Base-by-base conservation (phyloP, 768 basidiomycete genomes). In the Clavulina sp. region DNA sequence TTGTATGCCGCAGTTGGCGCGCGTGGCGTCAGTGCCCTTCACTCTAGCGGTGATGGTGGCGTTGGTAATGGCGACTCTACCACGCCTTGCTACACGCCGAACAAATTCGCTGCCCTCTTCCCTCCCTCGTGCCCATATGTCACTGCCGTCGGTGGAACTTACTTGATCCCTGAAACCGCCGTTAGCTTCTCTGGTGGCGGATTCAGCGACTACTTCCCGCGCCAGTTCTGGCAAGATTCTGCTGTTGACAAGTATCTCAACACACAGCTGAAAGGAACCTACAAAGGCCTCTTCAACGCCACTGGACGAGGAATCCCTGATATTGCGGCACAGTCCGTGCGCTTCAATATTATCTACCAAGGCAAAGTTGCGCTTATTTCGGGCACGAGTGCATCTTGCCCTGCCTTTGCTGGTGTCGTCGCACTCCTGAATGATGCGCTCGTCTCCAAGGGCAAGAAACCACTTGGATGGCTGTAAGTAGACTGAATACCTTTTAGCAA, bases 81-180 rank as follows among this genome's bases (percentile, higher is more conserved):
- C 47, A 36, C 36, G 13, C 24, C 29, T 6, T 50, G 31, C 26
- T 4, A 21, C 16, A 53, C 46, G 3, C 28, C 52, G 13, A 53
- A 46, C 26, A 24, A 30, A 33, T 53, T 53, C 48, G 23, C 41
- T 18, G 48, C 52, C 16, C 16, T 41, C 33, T 53, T 53, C 31
- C 52, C 52, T 9, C 48, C 52, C 48, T 33, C 30, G 4, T 53
- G 48, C 28, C 52, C 48, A 4, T 53, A 49, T 31, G 52, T 53
- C 2, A 53, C 52, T 7, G 44, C 48, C 21, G 52, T 53, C 5
- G 52, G 52, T 19, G 49, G 48, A 3, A 53, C 52, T 18, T 4
- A 19, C 18, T 29, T 46, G 24, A 38, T 49, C 23, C 52, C 52
- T 26, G 52, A 53, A 50, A 32, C 31, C 16, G 52, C 52, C n/a